phyloP scores from a whole-genome alignment of 345 rosid genomes.

The Tarenaya hassleriana region DNA sequence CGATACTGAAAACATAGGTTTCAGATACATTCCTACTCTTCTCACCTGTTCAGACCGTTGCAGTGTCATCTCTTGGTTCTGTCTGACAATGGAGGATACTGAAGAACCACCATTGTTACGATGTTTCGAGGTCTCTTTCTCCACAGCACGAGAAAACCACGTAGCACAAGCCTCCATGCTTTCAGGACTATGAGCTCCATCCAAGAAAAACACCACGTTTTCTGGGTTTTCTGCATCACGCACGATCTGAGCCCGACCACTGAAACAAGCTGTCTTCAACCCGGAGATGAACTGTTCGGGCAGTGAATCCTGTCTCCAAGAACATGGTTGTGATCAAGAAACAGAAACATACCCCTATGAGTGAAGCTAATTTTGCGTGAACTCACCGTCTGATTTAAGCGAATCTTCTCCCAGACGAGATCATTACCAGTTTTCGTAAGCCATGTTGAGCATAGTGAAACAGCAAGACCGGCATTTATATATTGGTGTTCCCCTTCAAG shows the following conservation, averaged over 20 bases:
- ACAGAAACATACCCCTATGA: conserved; percentile 4
- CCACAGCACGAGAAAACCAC: conserved; percentile 73
- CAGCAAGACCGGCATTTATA: conserved; percentile 83
- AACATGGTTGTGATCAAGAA: not conserved
- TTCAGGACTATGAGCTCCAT: conserved; percentile 98
- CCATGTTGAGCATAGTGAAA: conserved; percentile 60
- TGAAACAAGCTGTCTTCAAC: conserved; percentile 63
- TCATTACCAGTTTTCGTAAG: conserved; percentile 70
- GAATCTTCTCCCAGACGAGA: conserved; percentile 19
- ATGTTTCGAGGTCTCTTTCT: conserved; percentile 25
- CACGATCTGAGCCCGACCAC: conserved; percentile 84
- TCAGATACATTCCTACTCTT: not conserved
- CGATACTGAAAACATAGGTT: not conserved
- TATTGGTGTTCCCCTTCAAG: conserved; percentile 93
- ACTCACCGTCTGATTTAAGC: conserved; percentile 48
- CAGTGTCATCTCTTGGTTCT: conserved; percentile 18
- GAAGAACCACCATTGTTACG: conserved; percentile 20
- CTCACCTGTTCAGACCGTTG: conserved; percentile 24
- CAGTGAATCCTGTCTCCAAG: conserved; percentile 45
- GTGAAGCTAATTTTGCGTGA: conserved; percentile 4
- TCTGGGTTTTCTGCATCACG: conserved; percentile 54
- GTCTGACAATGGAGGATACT: conserved; percentile 22
- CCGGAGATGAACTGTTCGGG: conserved; percentile 78
- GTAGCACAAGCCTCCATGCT: conserved; percentile 87
- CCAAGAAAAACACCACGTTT: conserved; percentile 69